Conservation (phyloP, 2,329 filamentous ascomycete species). For the Coniochaeta sp. region DNA sequence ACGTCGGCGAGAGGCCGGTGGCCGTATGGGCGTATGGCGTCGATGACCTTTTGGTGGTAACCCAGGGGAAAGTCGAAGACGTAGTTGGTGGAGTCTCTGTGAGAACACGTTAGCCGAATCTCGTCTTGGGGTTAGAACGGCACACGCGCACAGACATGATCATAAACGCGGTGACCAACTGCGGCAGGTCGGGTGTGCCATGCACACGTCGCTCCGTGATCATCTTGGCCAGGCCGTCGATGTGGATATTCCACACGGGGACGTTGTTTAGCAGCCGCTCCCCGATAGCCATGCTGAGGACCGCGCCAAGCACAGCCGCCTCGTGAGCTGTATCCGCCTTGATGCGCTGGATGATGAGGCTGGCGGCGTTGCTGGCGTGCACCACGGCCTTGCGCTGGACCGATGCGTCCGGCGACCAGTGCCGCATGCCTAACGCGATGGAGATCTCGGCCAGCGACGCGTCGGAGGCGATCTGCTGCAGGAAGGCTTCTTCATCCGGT, state of each 20-base stretch:
- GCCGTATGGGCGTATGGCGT: background rate
- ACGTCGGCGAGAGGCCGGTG: background rate
- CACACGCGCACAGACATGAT: conserved; percentile 4
- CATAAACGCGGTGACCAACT: conserved; percentile 6
- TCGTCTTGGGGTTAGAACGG: background rate
- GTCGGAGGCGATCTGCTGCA: conserved; percentile 16
- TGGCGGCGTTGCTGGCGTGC: conserved; percentile 12
- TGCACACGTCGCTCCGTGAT: conserved; percentile 7
- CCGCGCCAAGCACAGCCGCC: conserved; percentile 16
- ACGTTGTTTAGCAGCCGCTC: conserved; percentile 13
- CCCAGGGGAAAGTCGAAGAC: conserved; percentile 10
- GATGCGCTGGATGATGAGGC: conserved; percentile 14
- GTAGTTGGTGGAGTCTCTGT: conserved; percentile 11
- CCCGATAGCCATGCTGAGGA: conserved; percentile 17
- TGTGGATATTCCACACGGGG: conserved; percentile 13
- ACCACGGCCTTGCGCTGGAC: conserved; percentile 14
- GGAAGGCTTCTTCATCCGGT: conserved; percentile 14
- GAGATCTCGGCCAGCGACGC: conserved; percentile 16
- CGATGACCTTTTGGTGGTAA: conserved; percentile 10
- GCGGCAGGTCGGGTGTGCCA: conserved; percentile 5
- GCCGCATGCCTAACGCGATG: conserved; percentile 14
- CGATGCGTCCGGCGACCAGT: conserved; percentile 13
- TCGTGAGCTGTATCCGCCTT: conserved; percentile 8
- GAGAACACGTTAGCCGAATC: background rate
- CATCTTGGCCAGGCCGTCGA: conserved; percentile 13